Base-by-base conservation (phyloP, 2,329 filamentous ascomycete genomes). In the Ceratocystis huliohia region DNA sequence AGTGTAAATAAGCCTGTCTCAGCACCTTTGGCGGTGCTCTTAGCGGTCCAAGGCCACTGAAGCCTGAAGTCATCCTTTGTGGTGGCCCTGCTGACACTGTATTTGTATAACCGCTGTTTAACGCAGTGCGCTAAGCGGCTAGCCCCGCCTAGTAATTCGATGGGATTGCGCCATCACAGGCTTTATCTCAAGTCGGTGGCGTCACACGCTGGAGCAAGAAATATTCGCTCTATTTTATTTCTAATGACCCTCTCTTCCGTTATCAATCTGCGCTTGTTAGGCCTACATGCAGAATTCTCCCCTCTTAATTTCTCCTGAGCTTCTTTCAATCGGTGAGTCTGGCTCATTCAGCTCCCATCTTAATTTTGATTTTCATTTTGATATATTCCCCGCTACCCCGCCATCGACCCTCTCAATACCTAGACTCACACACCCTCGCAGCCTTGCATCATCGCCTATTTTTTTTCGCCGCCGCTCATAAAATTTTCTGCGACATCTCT, bases 201-300 rank as follows among this genome's bases (percentile, higher is more conserved):
- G 53, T 61, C 64, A 61, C 64, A 33, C n/a, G 28, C 48, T 20
- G 56, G 41, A 50, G 17, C 53, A 50, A 30, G 62, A 15, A 41
- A 22, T 46, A 7, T 20, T 59, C 37, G 30, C 37, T 33, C 25
- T 28, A 20, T 50, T 56, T 37, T 56, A 30, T 28, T 25, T 64
- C 28, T 53, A 53, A 53, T n/a, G n/a, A n/a, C 22, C 13, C 37
- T 61, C 57, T 45, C 7, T 20, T 48, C 61, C 30, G 50, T 67
- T 67, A 67, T 65, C 66, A 67, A 67, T 67, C 66, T 59, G 50
- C 59, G 50, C 17, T 15, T 41, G 10, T 41, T 41, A 15, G 37
- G 13, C 37, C 37, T 41, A 41, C 37, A 15, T 28, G 50, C 45
- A 28, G 62, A 15, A 56, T 63, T 46, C 17, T 17, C 61, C 46